Evolutionary conservation across 106 monocot species (phyloP), one percentile per base, ranked within the genome.

Genomic region (Platanthera guangdongensis): DNA sequence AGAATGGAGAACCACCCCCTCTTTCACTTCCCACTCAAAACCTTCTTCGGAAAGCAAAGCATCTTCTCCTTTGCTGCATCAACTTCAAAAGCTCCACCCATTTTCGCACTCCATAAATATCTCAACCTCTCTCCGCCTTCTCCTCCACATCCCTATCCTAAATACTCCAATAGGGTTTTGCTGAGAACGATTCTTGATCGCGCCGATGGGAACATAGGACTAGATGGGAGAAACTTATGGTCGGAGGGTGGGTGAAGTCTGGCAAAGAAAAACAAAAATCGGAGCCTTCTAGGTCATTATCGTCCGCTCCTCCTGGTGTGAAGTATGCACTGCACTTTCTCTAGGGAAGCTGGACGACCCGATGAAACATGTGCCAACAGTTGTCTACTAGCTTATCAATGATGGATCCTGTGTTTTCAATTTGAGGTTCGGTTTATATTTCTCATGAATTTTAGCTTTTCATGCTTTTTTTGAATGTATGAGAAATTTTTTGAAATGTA

Each of bases 161-260:
- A 84, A 81, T 93, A 92, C 75, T 92, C 92, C 5, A 88, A 59
- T 30, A 51, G 88, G 16, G 84, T 83, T 46, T 78, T 71, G 1
- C 75, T 95, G 47, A 83, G 76, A 53, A 88, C 90, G 18, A 90
- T 95, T 72, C 51, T 92, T 5, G 70, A 72, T 8, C 76, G 85
- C 28, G 75, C 25, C 0, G 85, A 88, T 75, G 53, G 70, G 15
- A 88, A 84, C 6, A n/a, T 62, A n/a, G 86, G 81, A 19, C 39
- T 92, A 22, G 85, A 77, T 0, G 95, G 45, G 75, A 87, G 77
- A 78, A 84, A 45, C 87, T 87, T 18, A 82, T 88, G 52, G 85
- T 92, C 1, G 95, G 95, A 2, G 95, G 92, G 19, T 95, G 92
- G 95, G 90, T 95, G n/a, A 92, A 86, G 64, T 85, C 85, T 4